Base-by-base conservation (phyloP, 108 stramenopile species). In the Cyclotella choctawhatcheeana region DNA sequence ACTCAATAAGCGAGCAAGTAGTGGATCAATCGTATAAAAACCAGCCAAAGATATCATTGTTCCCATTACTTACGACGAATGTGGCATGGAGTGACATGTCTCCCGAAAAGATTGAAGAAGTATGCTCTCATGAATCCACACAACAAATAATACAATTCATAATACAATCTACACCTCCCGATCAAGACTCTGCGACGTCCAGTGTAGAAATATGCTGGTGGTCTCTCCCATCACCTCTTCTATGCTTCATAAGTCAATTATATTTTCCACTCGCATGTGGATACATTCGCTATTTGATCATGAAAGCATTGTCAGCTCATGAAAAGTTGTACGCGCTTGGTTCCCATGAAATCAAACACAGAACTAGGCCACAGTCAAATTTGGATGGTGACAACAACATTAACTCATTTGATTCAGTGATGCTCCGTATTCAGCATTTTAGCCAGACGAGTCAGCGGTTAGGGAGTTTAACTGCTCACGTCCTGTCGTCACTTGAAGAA, bases 221-320 rank as follows among this genome's bases (percentile, higher is more conserved):
- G 68, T 48, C 13, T 18, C 63, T 64, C 22, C 76, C 76, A n/a
- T 77, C 76, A 24, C 76, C 62, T 16, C 63, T 77, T 29, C 33
- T 77, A 20, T 77, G 76, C 47, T 22, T 55, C 17, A 34, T 50
- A 61, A 69, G 68, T 6, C 76, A 77, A 51, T 17, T 35, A 16
- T 50, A 70, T 50, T 69, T 70, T 25, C 63, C 69, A 43, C 22
- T 77, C 21, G 76, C 76, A 29, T 37, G 63, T 30, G 44, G 32
- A 24, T 75, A 75, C 47, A 59, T 75, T 18, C 74, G 32, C 13
- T 35, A 67, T 43, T 75, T 56, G 74, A 60, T 75, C 17, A 18
- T 37, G 30, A 52, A 24, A 66, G 74, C 74, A 30, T 5, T 52
- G 48, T 56, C 27, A 0, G 66, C 43, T 1, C 58, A 75, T 40